Evolutionary conservation across 2,329 filamentous ascomycete species (phyloP).

Genomic region (Colletotrichum filicis): DNA sequence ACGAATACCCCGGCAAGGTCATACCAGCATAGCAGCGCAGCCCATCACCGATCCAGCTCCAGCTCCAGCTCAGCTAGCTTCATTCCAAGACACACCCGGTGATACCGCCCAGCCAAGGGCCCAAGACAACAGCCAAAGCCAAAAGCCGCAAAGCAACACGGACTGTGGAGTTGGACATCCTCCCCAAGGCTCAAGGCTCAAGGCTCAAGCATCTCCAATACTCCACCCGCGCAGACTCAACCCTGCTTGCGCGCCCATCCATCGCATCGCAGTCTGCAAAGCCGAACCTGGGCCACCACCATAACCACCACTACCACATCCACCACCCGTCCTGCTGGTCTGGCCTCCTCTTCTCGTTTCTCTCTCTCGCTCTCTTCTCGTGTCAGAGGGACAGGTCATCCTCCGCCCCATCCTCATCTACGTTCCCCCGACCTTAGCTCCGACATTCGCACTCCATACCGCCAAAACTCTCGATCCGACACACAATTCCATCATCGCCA

Average conservation of each 20-base stretch:
- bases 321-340: background rate
- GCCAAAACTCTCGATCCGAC: background rate
- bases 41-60: background rate
- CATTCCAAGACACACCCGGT: background rate
- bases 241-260: background rate
- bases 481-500: conserved; percentile 21
- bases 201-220: background rate
- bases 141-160: background rate
- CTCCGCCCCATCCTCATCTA: background rate
- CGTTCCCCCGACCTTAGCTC: background rate
- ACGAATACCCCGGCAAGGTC: background rate
- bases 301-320: background rate
- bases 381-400: conserved; percentile 8
- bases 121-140: background rate
- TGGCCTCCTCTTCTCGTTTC: background rate
- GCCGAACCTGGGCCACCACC: conserved; percentile 10
- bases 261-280: background rate
- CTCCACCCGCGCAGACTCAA: background rate
- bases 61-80: background rate
- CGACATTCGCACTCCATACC: conserved; percentile 8
- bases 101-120: background rate
- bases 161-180: background rate
- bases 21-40: background rate
- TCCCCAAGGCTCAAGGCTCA: background rate
- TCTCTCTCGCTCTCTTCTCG: background rate